A percentile compares a stretch with the other conserved stretches of the same genome.
These are phyloP conservation scores for Cercis canadensis DNA, from an alignment of 306 rosid genomes.

Conservation along the genomic window DNA sequence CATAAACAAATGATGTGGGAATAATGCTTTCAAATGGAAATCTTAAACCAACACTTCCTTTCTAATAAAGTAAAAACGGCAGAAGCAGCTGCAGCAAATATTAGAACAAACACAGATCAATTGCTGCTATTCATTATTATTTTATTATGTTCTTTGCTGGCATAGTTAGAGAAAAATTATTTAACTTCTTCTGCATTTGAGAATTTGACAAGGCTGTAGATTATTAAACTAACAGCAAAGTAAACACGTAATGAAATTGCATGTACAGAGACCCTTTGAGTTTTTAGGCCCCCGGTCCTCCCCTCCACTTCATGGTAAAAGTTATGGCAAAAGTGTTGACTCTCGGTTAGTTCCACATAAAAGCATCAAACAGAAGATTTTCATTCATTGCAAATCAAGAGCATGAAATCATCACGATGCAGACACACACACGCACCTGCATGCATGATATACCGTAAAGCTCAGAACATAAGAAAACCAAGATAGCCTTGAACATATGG, in stretches of 20 bases:
- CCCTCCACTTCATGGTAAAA: slow-evolving; percentile 36
- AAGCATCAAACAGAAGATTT: neutral
- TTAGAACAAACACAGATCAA: no score
- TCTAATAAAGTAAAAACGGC: no score
- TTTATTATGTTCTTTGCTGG: slow-evolving; percentile 18
- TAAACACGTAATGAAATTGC: neutral
- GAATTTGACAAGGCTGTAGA: slow-evolving; percentile 3
- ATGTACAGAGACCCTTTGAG: slow-evolving; percentile 2
- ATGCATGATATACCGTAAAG: neutral
- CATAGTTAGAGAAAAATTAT: neutral
- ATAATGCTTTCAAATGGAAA: no score
- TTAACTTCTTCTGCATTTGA: slow-evolving; percentile 8
- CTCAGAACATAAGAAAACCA: neutral
- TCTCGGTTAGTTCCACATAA: neutral
- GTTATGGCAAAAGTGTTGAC: slow-evolving; percentile 30
- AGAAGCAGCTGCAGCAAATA: no score
- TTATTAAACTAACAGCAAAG: slow-evolving; percentile 6
- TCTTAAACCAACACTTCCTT: no score
- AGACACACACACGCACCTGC: neutral
- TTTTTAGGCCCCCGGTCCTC: slow-evolving; percentile 31
- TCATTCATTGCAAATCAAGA: neutral
- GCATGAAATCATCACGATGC: neutral
- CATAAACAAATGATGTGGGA: no score
- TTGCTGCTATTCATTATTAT: slow-evolving; percentile 3
- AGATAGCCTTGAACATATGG: neutral